A percentile compares a stretch with the other conserved stretches of the same genome.
Conservation (phyloP, 2,329 filamentous ascomycete species). For the Colletotrichum sp. region DNA sequence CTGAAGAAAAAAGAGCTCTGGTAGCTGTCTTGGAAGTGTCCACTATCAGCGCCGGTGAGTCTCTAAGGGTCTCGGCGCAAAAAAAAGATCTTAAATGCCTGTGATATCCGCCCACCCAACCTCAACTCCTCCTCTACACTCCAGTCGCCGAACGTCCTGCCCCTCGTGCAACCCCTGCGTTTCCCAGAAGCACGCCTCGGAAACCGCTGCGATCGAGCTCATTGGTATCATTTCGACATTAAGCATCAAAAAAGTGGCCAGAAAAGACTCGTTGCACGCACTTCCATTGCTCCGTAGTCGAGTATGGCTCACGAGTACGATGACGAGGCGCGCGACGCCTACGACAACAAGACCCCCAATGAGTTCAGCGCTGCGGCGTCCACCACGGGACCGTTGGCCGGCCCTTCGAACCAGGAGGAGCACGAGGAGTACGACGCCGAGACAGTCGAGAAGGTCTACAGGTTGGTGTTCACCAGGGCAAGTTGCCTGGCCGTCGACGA, state of each 20-base stretch:
- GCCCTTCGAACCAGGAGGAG: conserved; percentile 20
- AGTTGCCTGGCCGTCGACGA: background rate
- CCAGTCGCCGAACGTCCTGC: background rate
- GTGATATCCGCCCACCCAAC: conserved; percentile 2
- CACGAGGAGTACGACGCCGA: conserved; percentile 51
- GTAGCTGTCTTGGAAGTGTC: background rate
- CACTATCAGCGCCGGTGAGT: background rate
- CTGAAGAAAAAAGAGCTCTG: background rate
- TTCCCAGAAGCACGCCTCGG: background rate
- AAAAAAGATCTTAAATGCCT: background rate
- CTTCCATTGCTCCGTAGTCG: conserved; percentile 56
- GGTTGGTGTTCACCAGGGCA: conserved; percentile 28
- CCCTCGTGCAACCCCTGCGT: background rate
- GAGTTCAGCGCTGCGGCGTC: conserved; percentile 9
- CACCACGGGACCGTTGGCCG: background rate
- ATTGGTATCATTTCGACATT: background rate
- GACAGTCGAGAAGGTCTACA: conserved; percentile 61
- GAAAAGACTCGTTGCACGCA: conserved; percentile 55
- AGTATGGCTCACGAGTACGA: conserved; percentile 47
- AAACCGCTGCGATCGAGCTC: background rate
- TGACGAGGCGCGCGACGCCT: conserved; percentile 34
- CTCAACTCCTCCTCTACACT: background rate
- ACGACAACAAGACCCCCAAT: conserved; percentile 29
- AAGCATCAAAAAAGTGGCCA: conserved; percentile 24
- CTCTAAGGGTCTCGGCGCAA: background rate